A percentile compares a stretch with the other conserved stretches of the same genome.
phyloP scores from a whole-genome alignment of 345 rosid genomes.

The Lumnitzera littorea region DNA sequence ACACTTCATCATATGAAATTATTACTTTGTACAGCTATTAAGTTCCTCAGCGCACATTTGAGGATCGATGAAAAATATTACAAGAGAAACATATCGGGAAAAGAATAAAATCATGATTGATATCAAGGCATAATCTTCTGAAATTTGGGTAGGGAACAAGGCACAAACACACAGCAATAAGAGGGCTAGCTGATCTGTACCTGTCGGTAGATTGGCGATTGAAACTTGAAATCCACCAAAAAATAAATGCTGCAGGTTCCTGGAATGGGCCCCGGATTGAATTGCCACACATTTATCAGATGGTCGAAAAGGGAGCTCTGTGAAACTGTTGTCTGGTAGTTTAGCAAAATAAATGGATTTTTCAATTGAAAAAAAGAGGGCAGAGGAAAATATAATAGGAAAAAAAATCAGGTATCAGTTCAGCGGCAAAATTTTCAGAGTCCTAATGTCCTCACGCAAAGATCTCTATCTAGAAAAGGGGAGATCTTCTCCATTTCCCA shows the following conservation, averaged over 20 bases:
- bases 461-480: no score
- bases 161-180: not conserved
- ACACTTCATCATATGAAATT: no score
- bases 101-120: not conserved
- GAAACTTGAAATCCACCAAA: slow-evolving; percentile 83
- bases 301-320: slow-evolving; percentile 76
- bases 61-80: no score
- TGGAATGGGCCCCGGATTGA: slow-evolving; percentile 72
- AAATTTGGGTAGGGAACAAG: not conserved
- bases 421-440: no score
- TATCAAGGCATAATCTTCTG: not conserved
- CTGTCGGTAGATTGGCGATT: slow-evolving; percentile 90
- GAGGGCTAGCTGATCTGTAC: slow-evolving; percentile 18
- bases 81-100: not conserved
- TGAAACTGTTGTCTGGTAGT: slow-evolving; percentile 50
- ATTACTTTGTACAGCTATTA: no score
- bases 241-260: slow-evolving; percentile 66
- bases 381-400: not conserved
- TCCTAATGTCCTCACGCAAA: no score
- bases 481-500: no score
- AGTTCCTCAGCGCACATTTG: no score
- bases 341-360: no score
- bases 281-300: slow-evolving; percentile 85
- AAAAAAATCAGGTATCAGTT: no score
- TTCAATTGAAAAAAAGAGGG: slow-evolving; percentile 4